Base-by-base conservation (phyloP, 257 asterid genomes). In the Solanum appendiculatum region DNA sequence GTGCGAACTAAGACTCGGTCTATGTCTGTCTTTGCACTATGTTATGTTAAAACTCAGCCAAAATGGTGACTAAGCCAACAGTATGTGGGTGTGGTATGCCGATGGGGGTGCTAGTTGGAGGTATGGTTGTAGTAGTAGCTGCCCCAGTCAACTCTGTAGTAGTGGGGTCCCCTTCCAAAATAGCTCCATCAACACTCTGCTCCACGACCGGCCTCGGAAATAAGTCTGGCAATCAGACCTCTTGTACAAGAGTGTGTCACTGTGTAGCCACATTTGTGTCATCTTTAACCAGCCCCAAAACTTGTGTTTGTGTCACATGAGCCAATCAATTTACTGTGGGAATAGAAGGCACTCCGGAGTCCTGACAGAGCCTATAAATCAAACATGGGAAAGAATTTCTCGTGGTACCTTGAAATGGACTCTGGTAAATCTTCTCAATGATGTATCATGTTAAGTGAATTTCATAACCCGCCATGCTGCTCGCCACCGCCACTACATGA, bases 221-320 rank as follows among this genome's bases (percentile, higher is more conserved):
- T 1, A 18, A 54, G 18, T 2, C 1, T 54, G 0, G 10, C 2
- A 54, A 54, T 6, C 8, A 18, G 4, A 18, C 9, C 18, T 54
- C 1, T 54, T 0, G n/a, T 18, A 18, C n/a, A 18, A 1, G n/a
- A 18, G n/a, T 54, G 10, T 6, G 4, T 54, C n/a, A 18, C 0
- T 18, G n/a, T 18, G 10, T 0, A 4, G n/a, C 3, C 1, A 54
- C 1, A 54, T 54, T 54, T 54, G 0, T 18, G 10, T 54, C 3
- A 54, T 54, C n/a, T 54, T 54, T 54, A 48, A 48, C 15, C 7
- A 48, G 56, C 56, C 56, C 56, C 15, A 3, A 4, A 54, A 18
- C n/a, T 20, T 7, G n/a, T 2, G 2, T 54, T n/a, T 1, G 1
- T 9, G 9, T n/a, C 10, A 54, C 63, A 9, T 54, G 1, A 9